Conservation (phyloP, 2,329 filamentous ascomycete species). For the Coniochaeta hoffmannii region DNA sequence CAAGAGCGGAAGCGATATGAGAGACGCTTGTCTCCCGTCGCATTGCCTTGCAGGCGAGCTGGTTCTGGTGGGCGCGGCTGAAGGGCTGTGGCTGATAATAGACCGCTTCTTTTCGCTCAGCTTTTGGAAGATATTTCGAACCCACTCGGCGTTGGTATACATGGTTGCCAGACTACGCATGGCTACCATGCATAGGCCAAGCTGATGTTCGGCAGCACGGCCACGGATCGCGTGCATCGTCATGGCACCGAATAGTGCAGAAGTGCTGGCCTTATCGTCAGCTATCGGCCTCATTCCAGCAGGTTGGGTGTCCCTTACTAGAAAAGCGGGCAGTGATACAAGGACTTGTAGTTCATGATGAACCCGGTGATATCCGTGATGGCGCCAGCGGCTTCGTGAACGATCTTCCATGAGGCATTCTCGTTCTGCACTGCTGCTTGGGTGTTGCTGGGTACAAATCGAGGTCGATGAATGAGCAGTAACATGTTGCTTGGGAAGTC, state of each 20-base stretch:
- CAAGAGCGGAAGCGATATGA: neutral
- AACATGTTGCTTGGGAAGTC: slow-evolving; percentile 1
- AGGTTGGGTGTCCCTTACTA: neutral
- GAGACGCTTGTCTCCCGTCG: neutral
- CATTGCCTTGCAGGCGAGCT: neutral
- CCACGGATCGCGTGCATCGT: slow-evolving; percentile 3
- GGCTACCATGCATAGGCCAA: slow-evolving; percentile 3
- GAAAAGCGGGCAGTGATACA: slow-evolving; percentile 4
- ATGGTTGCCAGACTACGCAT: slow-evolving; percentile 3
- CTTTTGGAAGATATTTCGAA: slow-evolving; percentile 5
- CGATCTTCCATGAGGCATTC: neutral
- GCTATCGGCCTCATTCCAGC: neutral
- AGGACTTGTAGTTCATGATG: slow-evolving; percentile 5
- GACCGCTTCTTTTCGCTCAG: slow-evolving; percentile 3
- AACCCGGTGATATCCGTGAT: slow-evolving; percentile 1
- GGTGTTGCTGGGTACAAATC: neutral
- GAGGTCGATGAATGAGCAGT: slow-evolving; percentile 1
- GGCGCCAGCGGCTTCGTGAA: neutral
- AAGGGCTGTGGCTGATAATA: neutral
- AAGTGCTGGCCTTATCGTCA: neutral
- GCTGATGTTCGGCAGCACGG: slow-evolving; percentile 1
- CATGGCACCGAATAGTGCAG: slow-evolving; percentile 4
- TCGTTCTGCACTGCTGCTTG: neutral
- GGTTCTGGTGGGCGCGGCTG: neutral
- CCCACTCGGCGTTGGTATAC: slow-evolving; percentile 2